Evolutionary conservation across 2,329 filamentous ascomycete genomes (phyloP).

Genomic region (Neurospora crassa): DNA sequence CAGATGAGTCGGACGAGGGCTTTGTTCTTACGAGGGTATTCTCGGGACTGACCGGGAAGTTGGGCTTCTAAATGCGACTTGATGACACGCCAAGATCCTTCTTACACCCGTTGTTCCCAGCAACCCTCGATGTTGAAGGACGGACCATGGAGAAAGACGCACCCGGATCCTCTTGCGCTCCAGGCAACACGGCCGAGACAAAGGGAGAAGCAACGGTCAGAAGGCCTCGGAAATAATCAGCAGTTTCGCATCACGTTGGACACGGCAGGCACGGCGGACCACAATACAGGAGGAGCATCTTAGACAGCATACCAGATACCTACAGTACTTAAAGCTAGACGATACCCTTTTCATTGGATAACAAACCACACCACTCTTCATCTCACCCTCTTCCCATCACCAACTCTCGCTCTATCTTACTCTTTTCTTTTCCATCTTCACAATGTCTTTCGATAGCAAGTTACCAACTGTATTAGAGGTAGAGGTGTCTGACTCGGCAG

Average conservation of each 20-base stretch:
- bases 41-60: not conserved
- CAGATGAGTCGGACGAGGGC: constrained; percentile 1
- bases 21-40: not conserved
- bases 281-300: not conserved
- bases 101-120: not conserved
- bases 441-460: not conserved
- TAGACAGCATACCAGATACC: constrained; percentile 2
- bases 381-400: constrained; percentile 15
- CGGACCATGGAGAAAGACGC: not conserved
- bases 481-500: not conserved
- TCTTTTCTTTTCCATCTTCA: not conserved
- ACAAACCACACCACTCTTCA: constrained; percentile 1
- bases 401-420: not conserved
- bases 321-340: not conserved
- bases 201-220: not conserved
- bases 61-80: not conserved
- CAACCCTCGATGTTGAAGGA: not conserved
- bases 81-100: not conserved
- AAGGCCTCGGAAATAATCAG: not conserved
- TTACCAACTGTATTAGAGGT: not conserved
- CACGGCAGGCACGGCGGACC: not conserved
- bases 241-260: not conserved
- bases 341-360: constrained; percentile 1
- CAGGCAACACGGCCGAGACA: not conserved
- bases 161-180: not conserved